phyloP scores from a whole-genome alignment of 306 rosid species.

The Prunus dulcis region DNA sequence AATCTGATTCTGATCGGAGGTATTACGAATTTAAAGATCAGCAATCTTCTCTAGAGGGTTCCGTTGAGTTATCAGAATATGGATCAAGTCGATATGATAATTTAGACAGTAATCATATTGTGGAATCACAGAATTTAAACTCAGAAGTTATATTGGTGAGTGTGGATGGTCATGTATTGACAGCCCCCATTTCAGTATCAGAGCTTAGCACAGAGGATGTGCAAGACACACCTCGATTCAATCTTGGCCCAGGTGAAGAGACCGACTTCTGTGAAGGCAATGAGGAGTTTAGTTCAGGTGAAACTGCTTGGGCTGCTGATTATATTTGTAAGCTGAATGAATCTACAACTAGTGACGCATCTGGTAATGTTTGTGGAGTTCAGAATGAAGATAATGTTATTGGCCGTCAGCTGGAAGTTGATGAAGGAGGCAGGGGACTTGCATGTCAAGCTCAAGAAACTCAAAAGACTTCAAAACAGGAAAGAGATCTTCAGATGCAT shows the following conservation, averaged over 20 bases:
- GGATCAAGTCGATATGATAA: conserved; percentile 52
- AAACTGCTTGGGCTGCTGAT: conserved; percentile 71
- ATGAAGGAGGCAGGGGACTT: conserved; percentile 42
- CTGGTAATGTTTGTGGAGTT: conserved; percentile 13
- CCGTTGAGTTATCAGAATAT: conserved; percentile 59
- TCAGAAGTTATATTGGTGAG: conserved; percentile 90
- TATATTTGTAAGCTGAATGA: conserved; percentile 50
- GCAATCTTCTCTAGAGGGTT: conserved; percentile 58
- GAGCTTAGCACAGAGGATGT: conserved; percentile 64
- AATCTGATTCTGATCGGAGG: conserved; percentile 58
- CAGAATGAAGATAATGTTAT: conserved; percentile 25
- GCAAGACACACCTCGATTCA: conserved; percentile 81
- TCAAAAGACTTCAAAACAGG: conserved; percentile 28
- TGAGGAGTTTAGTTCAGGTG: conserved; percentile 53
- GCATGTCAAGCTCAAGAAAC: conserved; percentile 36
- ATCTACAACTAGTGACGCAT: conserved; percentile 29
- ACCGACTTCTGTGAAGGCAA: conserved; percentile 66
- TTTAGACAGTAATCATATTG: conserved; percentile 48
- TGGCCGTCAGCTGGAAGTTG: conserved; percentile 30
- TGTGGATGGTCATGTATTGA: conserved; percentile 87
- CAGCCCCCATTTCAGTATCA: conserved; percentile 75
- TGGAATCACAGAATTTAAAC: conserved; percentile 54
- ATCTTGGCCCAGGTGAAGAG: conserved; percentile 84
- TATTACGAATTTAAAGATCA: conserved; percentile 72
- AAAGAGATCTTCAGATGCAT: conserved; percentile 25